A percentile compares a stretch with the other conserved stretches of the same genome.
Conservation (phyloP, 768 basidiomycete genomes). For the Symmetrospora coprosmae region DNA sequence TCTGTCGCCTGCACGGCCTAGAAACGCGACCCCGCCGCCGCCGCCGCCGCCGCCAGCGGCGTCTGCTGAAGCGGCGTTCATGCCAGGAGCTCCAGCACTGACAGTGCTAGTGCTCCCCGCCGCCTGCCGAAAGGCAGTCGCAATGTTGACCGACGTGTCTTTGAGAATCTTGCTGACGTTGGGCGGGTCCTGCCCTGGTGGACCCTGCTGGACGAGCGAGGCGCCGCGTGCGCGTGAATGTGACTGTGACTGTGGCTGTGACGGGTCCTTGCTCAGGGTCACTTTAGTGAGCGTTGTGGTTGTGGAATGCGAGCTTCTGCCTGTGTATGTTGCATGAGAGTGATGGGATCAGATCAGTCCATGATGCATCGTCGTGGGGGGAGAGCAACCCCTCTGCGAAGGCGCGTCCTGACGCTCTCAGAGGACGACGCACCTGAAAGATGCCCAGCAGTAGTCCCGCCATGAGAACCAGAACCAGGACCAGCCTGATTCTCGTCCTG, state of each 20-base stretch:
- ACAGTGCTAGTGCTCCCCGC: constrained; percentile 33
- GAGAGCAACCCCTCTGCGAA: too few relatives aligned
- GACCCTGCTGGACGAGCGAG: background rate
- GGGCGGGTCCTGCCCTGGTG: background rate
- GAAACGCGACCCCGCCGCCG: background rate
- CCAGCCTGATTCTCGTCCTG: background rate
- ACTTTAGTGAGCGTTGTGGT: too few relatives aligned
- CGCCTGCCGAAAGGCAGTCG: constrained; percentile 64
- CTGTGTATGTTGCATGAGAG: too few relatives aligned
- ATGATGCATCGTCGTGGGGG: too few relatives aligned
- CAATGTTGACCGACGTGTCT: constrained; percentile 71
- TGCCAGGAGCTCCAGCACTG: background rate
- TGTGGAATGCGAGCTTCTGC: too few relatives aligned
- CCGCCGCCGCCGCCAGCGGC: background rate
- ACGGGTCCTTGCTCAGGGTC: too few relatives aligned
- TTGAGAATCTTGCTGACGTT: background rate
- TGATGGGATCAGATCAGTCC: too few relatives aligned
- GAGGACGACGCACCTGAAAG: too few relatives aligned
- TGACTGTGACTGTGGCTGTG: background rate
- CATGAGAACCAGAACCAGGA: background rate
- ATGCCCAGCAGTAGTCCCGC: too few relatives aligned
- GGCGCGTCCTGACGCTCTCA: too few relatives aligned
- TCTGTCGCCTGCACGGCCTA: background rate
- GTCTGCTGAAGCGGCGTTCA: too few relatives aligned
- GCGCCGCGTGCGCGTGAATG: background rate